A percentile compares a stretch with the other conserved stretches of the same genome.
Evolutionary conservation across 495 filamentous ascomycete species (phyloP).

Genomic region (Melanomma pulvis-pyrius): DNA sequence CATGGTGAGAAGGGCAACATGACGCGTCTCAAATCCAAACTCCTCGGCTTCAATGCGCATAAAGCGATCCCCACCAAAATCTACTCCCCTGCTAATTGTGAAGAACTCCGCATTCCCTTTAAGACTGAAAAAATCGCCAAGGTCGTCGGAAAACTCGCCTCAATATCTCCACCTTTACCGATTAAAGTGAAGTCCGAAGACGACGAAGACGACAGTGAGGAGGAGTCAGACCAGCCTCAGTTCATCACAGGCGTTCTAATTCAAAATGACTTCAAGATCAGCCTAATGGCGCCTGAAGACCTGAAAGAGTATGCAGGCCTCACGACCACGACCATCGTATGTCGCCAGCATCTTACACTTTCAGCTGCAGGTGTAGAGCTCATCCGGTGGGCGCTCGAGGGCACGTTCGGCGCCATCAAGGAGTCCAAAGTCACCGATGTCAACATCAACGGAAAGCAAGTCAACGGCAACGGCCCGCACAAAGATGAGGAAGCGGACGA

Average conservation of each 20-base stretch:
- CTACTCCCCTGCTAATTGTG: conserved; percentile 89
- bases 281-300: conserved; percentile 94
- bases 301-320: conserved; percentile 92
- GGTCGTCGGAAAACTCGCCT: conserved; percentile 90
- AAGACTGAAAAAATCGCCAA: conserved; percentile 94
- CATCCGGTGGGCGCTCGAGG: conserved; percentile 90
- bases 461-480: conserved; percentile 53
- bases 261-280: conserved; percentile 95
- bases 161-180: conserved; percentile 66
- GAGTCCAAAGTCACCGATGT: conserved; percentile 56
- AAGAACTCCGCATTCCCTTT: conserved; percentile 94
- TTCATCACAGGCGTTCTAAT: conserved; percentile 89
- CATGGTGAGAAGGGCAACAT: conserved; percentile 98
- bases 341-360: conserved; percentile 83
- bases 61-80: conserved; percentile 83
- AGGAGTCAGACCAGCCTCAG: conserved; percentile 47
- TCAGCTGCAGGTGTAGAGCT: conserved; percentile 86
- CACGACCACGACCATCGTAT: conserved; percentile 88
- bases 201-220: conserved; percentile 22
- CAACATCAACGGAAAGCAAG: conserved; percentile 48
- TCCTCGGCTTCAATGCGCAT: conserved; percentile 83
- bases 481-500: conserved; percentile 61
- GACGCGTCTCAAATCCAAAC: conserved; percentile 92
- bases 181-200: conserved; percentile 2
- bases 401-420: conserved; percentile 87